Percentiles rank a stretch among this genome's conserved stretches.
These are phyloP conservation scores for Margaritispora aquatica DNA, from an alignment of 495 filamentous ascomycete genomes.

Conservation along the genomic window DNA sequence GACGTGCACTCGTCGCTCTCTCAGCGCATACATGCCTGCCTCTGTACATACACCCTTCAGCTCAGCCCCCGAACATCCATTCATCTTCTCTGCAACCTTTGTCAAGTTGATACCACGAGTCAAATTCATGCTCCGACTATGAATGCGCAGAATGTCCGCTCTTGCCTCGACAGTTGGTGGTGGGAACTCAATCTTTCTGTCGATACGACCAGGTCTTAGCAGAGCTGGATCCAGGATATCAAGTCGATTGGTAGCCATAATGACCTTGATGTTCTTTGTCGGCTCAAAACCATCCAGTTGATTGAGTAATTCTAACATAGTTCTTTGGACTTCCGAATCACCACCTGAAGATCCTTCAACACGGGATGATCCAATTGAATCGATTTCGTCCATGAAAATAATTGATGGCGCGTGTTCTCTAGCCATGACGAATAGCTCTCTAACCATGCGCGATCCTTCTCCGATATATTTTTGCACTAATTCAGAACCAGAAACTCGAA, in stretches of 20 bases:
- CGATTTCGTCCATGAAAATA: slow-evolving; percentile 99
- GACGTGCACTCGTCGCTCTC: slow-evolving; percentile 93
- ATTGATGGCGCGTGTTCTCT: slow-evolving; percentile 98
- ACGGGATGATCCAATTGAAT: slow-evolving; percentile 94
- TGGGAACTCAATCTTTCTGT: slow-evolving; percentile 99
- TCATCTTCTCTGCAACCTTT: slow-evolving; percentile 99
- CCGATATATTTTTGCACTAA: slow-evolving; percentile 99
- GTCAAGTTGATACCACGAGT: slow-evolving; percentile 95
- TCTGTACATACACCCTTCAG: slow-evolving; percentile 97
- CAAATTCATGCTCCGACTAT: slow-evolving; percentile 95
- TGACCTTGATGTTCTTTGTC: slow-evolving; percentile 99
- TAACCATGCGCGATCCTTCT: slow-evolving; percentile 96
- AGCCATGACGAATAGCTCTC: slow-evolving; percentile 98
- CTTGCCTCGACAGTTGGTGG: slow-evolving; percentile 95
- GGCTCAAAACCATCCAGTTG: slow-evolving; percentile 98
- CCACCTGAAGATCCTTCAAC: slow-evolving; percentile 93
- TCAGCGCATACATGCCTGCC: slow-evolving; percentile 94
- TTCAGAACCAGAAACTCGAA: slow-evolving; percentile 92
- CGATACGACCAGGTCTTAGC: slow-evolving; percentile 89
- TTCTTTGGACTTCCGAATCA: slow-evolving; percentile 98
- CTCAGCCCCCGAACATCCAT: slow-evolving; percentile 94
- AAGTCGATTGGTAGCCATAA: slow-evolving; percentile 98
- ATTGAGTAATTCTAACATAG: slow-evolving; percentile 98
- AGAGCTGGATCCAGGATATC: slow-evolving; percentile 96
- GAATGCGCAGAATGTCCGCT: slow-evolving; percentile 96